Evolutionary conservation across 768 basidiomycete genomes (phyloP).

Genomic region (Lactifluus hygrophoroides): DNA sequence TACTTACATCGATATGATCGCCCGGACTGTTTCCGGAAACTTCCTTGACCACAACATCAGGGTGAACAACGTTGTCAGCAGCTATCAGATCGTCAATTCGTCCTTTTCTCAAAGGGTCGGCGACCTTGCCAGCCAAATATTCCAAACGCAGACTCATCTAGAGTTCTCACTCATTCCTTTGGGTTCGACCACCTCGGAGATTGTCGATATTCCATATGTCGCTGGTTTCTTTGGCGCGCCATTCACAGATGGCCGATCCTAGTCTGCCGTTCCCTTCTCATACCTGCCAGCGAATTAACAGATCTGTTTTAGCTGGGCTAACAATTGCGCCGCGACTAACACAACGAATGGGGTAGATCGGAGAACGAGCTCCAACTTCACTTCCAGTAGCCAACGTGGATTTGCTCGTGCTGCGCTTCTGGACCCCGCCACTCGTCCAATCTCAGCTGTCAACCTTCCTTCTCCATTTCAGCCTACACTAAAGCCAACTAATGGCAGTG

Average conservation of each 20-base stretch:
- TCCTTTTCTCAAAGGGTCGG: slow-evolving; percentile 53
- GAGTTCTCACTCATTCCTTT: slow-evolving; percentile 42
- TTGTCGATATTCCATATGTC: slow-evolving; percentile 27
- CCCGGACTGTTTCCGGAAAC: slow-evolving; percentile 51
- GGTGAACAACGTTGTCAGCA: slow-evolving; percentile 53
- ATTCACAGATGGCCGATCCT: slow-evolving; percentile 46
- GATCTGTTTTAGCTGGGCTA: slow-evolving; percentile 33
- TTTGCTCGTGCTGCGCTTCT: background rate
- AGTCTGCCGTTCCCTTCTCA: slow-evolving; percentile 31
- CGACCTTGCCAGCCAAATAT: slow-evolving; percentile 44
- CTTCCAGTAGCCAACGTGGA: too few relatives aligned
- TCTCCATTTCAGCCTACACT: slow-evolving; percentile 39
- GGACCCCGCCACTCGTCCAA: slow-evolving; percentile 11
- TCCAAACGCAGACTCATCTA: slow-evolving; percentile 39
- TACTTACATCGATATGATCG: slow-evolving; percentile 47
- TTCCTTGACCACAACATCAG: slow-evolving; percentile 56
- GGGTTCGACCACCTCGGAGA: too few relatives aligned
- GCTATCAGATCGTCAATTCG: slow-evolving; percentile 37
- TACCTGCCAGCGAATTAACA: background rate
- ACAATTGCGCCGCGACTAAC: slow-evolving; percentile 38
- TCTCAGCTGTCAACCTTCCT: slow-evolving; percentile 39
- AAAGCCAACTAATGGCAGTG: slow-evolving; percentile 37
- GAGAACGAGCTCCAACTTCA: too few relatives aligned
- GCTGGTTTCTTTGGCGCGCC: slow-evolving; percentile 37
- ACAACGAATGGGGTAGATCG: too few relatives aligned